Percentiles rank a stretch among this genome's conserved stretches.
phyloP scores from a whole-genome alignment of 306 rosid genomes.

The Quercus dentata region DNA sequence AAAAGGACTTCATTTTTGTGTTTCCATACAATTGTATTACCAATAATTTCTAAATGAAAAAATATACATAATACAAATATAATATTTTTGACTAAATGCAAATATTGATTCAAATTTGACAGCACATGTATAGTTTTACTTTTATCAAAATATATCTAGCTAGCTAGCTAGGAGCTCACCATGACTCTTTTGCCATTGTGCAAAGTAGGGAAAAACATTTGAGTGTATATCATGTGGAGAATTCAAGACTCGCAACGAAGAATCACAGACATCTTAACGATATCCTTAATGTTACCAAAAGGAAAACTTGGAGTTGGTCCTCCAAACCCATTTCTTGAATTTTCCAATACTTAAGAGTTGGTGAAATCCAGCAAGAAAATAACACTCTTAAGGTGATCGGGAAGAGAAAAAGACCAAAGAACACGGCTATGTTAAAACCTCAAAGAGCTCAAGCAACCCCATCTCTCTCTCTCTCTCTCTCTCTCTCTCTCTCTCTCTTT shows the following conservation, averaged over 20 bases:
- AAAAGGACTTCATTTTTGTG: too few relatives aligned
- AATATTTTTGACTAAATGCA: too few relatives aligned
- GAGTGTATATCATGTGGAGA: conserved; percentile 62
- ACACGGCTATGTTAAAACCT: neutral
- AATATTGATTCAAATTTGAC: too few relatives aligned
- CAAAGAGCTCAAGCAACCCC: conserved; percentile 24
- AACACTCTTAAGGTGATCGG: conserved; percentile 5
- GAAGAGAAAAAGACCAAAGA: conserved; percentile 13
- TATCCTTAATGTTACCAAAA: conserved; percentile 61
- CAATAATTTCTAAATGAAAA: too few relatives aligned
- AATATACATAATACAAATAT: too few relatives aligned
- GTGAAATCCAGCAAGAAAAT: conserved; percentile 63
- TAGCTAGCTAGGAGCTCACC: conserved; percentile 32
- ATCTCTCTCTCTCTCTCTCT: conserved; percentile 1
- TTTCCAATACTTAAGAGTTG: conserved; percentile 31
- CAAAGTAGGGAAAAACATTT: conserved; percentile 56
- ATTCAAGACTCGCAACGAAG: conserved; percentile 14
- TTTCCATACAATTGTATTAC: too few relatives aligned
- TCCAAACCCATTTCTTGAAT: conserved; percentile 58
- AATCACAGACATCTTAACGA: conserved; percentile 34
- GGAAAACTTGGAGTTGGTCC: conserved; percentile 84
- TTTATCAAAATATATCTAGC: too few relatives aligned
- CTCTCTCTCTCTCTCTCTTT: neutral
- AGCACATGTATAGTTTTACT: too few relatives aligned
- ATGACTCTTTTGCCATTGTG: conserved; percentile 64